Base-by-base conservation (phyloP, 2,329 filamentous ascomycete species). In the Fusarium clavum region DNA sequence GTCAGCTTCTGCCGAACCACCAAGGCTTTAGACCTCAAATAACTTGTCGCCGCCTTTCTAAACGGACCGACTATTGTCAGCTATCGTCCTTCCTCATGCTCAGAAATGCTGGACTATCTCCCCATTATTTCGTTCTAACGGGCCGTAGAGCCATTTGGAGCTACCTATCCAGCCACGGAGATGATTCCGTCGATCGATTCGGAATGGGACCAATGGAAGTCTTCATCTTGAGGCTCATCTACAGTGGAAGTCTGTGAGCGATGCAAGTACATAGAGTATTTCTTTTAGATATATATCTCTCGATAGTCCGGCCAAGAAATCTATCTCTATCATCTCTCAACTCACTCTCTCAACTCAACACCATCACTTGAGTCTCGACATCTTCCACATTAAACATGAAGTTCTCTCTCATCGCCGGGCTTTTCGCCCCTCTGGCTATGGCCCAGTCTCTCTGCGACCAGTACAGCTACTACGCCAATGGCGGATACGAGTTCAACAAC, bases 401-500 rank as follows among this genome's bases (percentile, higher is more conserved):
- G 58, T 10, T 27, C 16, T 64, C 58, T 30, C 9, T 64, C 34
- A 48, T 64, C 29, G 43, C 61, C 9, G 58, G 58, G 43, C 49
- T 64, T 18, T 56, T 64, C n/a, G 61, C 58, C 29, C 61, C 61
- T 8, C 6, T 64, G 8, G 27, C 61, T 5, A 13, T 64, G 1
- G 58, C 61, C 2, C 61, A 64, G 58, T 64, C 61, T 6, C 61
- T 64, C 2, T 64, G 58, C 18, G 58, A 64, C 48, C 61, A 57
- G 14, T 64, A 64, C 59, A 27, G 58, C 4, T 64, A 64, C 59
- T 64, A 64, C 13, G 24, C 61, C 18, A 64, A 64, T 11, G 61
- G 27, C 1, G 61, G 61, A 6, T 64, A 64, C 3, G 61, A 64
- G 43, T 64, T 64, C 43, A 64, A 64, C 58, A 64, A 64, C 43